Base-by-base conservation (phyloP, 495 filamentous ascomycete genomes). In the Aspergillus carlsbadensis region DNA sequence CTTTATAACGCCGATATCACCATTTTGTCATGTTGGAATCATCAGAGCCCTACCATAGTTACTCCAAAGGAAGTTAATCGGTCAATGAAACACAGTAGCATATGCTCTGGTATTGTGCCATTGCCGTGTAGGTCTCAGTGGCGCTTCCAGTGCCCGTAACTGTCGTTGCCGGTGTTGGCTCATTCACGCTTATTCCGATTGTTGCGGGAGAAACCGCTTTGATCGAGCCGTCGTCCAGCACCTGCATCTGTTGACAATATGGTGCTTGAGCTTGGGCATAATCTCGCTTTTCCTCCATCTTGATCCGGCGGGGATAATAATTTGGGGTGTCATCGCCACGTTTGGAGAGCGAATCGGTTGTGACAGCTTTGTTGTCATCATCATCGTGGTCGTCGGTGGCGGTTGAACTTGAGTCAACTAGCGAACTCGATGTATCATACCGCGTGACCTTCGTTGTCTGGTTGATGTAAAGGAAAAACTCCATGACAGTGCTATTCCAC, bases 401-500 rank as follows among this genome's bases (percentile, higher is more conserved):
- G 21, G 47, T 21, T 26, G 34, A 29, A 8, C 31, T 36, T 14
- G 53, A 33, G 60, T 46, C 31, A 22, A 37, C 14, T 18, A 13
- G 20, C 18, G 50, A 55, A 14, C 57, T 58, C 18, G 54, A 53
- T 20, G 61, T 65, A 54, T 72, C 77, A 44, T 52, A 61, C 14
- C 45, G 49, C n/a, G 45, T 57, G 26, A 67, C 67, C 21, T 73
- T 72, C 58, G 79, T 84, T 2, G 76, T 70, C 59, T 87, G 79
- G 43, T 81, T 80, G 52, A 87, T 75, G 66, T 92, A 97, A 54
- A 97, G 84, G 67, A 92, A 94, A 15, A 86, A 77, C 59, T 96
- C 90, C 43, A 97, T 74, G 42, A 84, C 78, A 0, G 91, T 96
- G 5, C 83, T 77, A 56, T 93, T 92, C 90, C 90, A 97, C 64